Evolutionary conservation across 805 yeast genomes (phyloP), one percentile per base, ranked within the genome.

Genomic region (Kazachstania africana): DNA sequence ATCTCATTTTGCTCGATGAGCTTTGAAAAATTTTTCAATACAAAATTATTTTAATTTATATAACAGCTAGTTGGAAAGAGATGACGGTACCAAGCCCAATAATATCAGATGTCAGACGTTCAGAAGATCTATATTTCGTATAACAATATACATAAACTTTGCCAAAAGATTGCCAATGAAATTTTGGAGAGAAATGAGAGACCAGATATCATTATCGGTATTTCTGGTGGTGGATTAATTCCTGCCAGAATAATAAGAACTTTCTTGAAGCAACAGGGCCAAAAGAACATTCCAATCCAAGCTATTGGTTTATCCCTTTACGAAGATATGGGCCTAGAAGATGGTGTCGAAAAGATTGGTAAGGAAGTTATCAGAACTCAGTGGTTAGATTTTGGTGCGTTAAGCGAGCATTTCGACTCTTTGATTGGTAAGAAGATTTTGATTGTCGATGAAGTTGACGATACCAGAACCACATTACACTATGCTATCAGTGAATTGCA

Each of bases 361-460:
- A 72, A 73, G 45, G 87, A 83, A 57, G 94, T 83, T 29, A 64
- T 81, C 24, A 73, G 93, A 55, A 83, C 93, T 16, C 94, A 83
- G 61, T 83, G 94, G 94, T 68, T 83, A 28, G 94, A 83, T 51
- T 80, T 82, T 57, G 76, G 80, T 42, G 72, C 80, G 29, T 62
- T 80, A 32, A 68, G 65, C 30, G 65, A 72, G 55, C 82, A 76
- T 57, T 73, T 77, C 42, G 80, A 77, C 43, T 75, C 82, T 28
- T 65, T 83, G 39, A 76, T 83, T 36, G 94, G 93, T 44, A 83
- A 82, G 59, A 76, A 75, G 51, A 66, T 83, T 24, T 60, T 83
- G 42, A 80, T 83, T 46, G 91, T 83, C 22, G 94, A 83, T 55
- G 94, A 83, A 61, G 94, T 83, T 28, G 94, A 83, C 55, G 94